Evolutionary conservation across 192 early-diverging fungal genomes (phyloP).

Genomic region (Podila horticola): DNA sequence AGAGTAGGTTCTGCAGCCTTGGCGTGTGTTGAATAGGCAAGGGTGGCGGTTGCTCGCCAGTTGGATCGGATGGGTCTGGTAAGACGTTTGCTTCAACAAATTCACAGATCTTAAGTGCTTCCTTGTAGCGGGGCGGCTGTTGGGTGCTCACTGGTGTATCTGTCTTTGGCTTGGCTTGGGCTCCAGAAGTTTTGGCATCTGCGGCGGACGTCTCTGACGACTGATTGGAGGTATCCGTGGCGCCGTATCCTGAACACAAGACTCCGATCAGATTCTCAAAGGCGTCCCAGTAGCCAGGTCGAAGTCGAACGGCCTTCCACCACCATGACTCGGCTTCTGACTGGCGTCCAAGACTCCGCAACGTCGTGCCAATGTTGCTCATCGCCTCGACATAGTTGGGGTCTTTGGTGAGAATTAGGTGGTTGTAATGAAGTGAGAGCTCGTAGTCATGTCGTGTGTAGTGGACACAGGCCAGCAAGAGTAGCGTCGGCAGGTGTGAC

Average conservation of each 20-base stretch:
- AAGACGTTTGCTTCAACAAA: slow-evolving; percentile 74
- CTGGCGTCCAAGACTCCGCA: slow-evolving; percentile 79
- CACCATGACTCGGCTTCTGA: slow-evolving; percentile 86
- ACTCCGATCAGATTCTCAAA: slow-evolving; percentile 89
- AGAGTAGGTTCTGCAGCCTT: slow-evolving; percentile 85
- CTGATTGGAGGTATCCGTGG: slow-evolving; percentile 22
- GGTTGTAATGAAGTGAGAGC: slow-evolving; percentile 83
- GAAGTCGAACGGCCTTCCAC: slow-evolving; percentile 81
- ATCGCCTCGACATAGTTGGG: slow-evolving; percentile 90
- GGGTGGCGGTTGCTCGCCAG: slow-evolving; percentile 45
- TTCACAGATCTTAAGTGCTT: slow-evolving; percentile 87
- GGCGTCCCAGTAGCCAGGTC: slow-evolving; percentile 94
- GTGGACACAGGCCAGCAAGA: slow-evolving; percentile 89
- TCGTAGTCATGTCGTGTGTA: slow-evolving; percentile 80
- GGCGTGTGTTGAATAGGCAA: slow-evolving; percentile 72
- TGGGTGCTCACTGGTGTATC: slow-evolving; percentile 16
- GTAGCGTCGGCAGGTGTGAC: slow-evolving; percentile 82
- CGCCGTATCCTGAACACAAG: slow-evolving; percentile 64
- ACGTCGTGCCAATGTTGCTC: slow-evolving; percentile 91
- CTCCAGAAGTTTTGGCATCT: slow-evolving; percentile 12
- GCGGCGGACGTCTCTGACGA: slow-evolving; percentile 16
- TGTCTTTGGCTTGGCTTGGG: slow-evolving; percentile 13
- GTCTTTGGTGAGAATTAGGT: slow-evolving; percentile 83
- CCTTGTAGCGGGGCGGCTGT: slow-evolving; percentile 69
- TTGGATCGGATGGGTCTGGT: slow-evolving; percentile 35